A percentile compares a stretch with the other conserved stretches of the same genome.
These are phyloP conservation scores for Torulaspora delbrueckii DNA, from an alignment of 805 yeast genomes.

Conservation along the genomic window DNA sequence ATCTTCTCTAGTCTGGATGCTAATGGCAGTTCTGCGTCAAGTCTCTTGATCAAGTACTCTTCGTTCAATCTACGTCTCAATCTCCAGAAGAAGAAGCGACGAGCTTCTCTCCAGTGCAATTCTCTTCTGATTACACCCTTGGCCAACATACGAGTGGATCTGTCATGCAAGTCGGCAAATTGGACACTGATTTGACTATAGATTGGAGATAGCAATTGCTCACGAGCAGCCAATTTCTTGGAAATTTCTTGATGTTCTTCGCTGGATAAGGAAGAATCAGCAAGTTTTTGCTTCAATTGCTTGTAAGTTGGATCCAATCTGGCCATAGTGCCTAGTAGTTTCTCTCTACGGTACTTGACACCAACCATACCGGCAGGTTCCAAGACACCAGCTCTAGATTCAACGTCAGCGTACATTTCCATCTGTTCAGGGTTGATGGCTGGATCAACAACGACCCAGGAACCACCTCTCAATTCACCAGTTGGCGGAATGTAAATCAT, in stretches of 20 bases:
- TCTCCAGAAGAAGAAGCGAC: constrained; percentile 99
- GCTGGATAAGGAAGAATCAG: constrained; percentile 47
- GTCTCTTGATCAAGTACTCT: constrained; percentile 74
- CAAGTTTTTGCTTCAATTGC: constrained; percentile 56
- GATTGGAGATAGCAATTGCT: constrained; percentile 72
- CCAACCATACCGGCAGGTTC: constrained; percentile 99
- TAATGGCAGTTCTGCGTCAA: constrained; percentile 56
- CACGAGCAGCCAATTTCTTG: constrained; percentile 69
- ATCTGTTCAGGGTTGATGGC: constrained; percentile 94
- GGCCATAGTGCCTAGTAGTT: constrained; percentile 82
- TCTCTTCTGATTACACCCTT: constrained; percentile 87
- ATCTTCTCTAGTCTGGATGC: constrained; percentile 73
- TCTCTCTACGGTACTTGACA: constrained; percentile 93
- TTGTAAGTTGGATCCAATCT: constrained; percentile 78
- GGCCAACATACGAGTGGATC: constrained; percentile 95
- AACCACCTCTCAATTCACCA: constrained; percentile 99
- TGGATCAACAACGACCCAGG: constrained; percentile 99
- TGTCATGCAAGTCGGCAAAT: constrained; percentile 96
- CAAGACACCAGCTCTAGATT: constrained; percentile 94
- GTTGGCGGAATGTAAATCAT: constrained; percentile 96
- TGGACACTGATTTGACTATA: constrained; percentile 91
- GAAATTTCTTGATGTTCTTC: constrained; percentile 66
- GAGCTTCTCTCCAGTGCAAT: constrained; percentile 77
- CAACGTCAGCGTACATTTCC: constrained; percentile 98
- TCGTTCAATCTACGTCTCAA: constrained; percentile 92